These are phyloP conservation scores for Monosporascus sp. DNA, from an alignment of 2,329 filamentous ascomycete genomes.

Conservation along the genomic window DNA sequence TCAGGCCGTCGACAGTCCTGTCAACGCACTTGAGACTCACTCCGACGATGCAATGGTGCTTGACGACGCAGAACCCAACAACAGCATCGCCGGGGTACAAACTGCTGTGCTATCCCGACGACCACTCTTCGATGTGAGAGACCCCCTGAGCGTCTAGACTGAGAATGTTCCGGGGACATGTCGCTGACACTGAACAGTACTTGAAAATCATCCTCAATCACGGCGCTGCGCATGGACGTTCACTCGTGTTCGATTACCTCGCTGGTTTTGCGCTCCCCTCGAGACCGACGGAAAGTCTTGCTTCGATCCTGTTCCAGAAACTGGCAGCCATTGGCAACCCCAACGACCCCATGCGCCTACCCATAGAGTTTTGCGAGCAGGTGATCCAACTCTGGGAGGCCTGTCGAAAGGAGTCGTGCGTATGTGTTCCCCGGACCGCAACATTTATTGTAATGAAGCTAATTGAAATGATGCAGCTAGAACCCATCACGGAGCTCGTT, in stretches of 20 bases:
- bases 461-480: slow-evolving; percentile 30
- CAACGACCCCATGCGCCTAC: slow-evolving; percentile 46
- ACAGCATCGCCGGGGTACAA: slow-evolving; percentile 8
- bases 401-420: slow-evolving; percentile 54
- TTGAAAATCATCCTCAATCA: slow-evolving; percentile 62
- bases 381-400: slow-evolving; percentile 63
- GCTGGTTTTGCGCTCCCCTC: slow-evolving; percentile 62
- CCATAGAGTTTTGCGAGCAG: slow-evolving; percentile 58
- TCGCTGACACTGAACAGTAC: slow-evolving; percentile 36
- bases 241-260: slow-evolving; percentile 63
- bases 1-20: slow-evolving; percentile 58
- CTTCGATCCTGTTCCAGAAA: slow-evolving; percentile 61
- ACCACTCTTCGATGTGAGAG: slow-evolving; percentile 40
- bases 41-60: slow-evolving; percentile 33
- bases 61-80: slow-evolving; percentile 19
- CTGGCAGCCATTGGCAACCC: slow-evolving; percentile 52
- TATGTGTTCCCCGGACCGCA: slow-evolving; percentile 19
- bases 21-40: slow-evolving; percentile 52
- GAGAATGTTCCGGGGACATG: too few relatives aligned
- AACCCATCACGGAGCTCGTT: slow-evolving; percentile 60
- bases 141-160: neutral
- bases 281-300: slow-evolving; percentile 53
- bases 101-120: slow-evolving; percentile 5
- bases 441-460: neutral
- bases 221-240: slow-evolving; percentile 45